Evolutionary conservation across 2,329 filamentous ascomycete genomes (phyloP).

Genomic region (Reticulascus tulasneorum): DNA sequence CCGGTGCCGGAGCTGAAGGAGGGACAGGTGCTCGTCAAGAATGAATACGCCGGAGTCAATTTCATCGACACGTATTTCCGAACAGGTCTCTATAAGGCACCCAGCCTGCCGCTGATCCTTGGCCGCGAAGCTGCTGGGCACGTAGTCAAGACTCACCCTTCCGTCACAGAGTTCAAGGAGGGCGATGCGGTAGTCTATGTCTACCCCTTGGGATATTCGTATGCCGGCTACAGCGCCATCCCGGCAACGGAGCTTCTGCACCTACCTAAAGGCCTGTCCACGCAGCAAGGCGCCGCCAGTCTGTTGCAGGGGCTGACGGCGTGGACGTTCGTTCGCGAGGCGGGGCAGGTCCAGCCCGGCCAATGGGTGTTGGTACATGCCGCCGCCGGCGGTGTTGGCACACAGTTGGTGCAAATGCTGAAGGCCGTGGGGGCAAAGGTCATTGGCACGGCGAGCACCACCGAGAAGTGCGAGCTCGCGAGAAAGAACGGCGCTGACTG

Average conservation of each 20-base stretch:
- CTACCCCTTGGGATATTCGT: constrained; percentile 40
- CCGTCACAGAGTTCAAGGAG: constrained; percentile 50
- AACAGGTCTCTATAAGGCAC: constrained; percentile 70
- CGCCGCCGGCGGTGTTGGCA: constrained; percentile 77
- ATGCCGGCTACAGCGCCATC: constrained; percentile 54
- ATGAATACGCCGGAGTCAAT: constrained; percentile 77
- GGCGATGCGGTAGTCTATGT: constrained; percentile 74
- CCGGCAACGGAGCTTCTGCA: constrained; percentile 52
- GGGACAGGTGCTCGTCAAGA: constrained; percentile 76
- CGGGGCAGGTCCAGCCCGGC: constrained; percentile 68
- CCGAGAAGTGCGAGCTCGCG: constrained; percentile 69
- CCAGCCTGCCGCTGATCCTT: constrained; percentile 66
- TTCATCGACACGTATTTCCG: constrained; percentile 93
- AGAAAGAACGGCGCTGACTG: constrained; percentile 67
- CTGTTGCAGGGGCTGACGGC: constrained; percentile 83
- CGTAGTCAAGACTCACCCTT: constrained; percentile 57
- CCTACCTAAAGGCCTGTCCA: constrained; percentile 59
- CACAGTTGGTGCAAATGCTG: constrained; percentile 72
- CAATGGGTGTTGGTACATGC: constrained; percentile 85
- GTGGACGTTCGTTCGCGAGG: constrained; percentile 72
- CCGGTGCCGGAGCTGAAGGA: constrained; percentile 65
- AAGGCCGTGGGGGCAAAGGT: constrained; percentile 67
- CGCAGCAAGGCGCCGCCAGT: constrained; percentile 62
- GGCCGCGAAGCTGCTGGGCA: constrained; percentile 77
- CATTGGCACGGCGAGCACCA: constrained; percentile 74